Conservation (phyloP, 2,329 filamentous ascomycete genomes). For the Epichloe typhina region DNA sequence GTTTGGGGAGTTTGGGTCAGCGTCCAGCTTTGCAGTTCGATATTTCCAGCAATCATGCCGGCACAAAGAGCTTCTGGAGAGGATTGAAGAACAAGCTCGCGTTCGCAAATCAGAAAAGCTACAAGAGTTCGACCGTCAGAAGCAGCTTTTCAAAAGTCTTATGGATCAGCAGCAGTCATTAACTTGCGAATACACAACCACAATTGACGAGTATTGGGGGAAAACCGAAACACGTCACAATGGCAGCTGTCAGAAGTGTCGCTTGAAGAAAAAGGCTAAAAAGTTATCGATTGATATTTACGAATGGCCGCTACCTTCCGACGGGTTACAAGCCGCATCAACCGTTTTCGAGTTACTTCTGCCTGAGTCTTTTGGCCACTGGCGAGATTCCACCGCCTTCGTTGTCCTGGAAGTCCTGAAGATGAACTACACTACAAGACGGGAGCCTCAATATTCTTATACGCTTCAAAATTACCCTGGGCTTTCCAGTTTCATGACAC, state of each 20-base stretch:
- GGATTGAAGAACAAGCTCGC: constrained; percentile 27
- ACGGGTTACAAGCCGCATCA: constrained; percentile 23
- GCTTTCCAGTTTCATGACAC: constrained; percentile 1
- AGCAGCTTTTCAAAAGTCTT: constrained; percentile 4
- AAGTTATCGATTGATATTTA: constrained; percentile 31
- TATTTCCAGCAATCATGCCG: constrained; percentile 9
- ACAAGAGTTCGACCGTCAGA: constrained; percentile 6
- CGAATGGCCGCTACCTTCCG: constrained; percentile 42
- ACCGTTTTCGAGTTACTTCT: constrained; percentile 39
- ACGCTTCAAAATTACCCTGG: constrained; percentile 5
- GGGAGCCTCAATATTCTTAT: neutral
- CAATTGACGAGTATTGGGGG: neutral
- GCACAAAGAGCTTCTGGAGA: constrained; percentile 22
- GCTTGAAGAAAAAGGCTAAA: constrained; percentile 16
- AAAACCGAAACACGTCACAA: constrained; percentile 2
- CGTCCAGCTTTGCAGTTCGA: constrained; percentile 8
- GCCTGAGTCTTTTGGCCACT: constrained; percentile 28
- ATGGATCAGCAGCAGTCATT: constrained; percentile 3
- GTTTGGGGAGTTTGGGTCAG: constrained; percentile 9
- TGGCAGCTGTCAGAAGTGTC: constrained; percentile 24
- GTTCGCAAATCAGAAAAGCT: constrained; percentile 2
- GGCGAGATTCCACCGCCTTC: constrained; percentile 34
- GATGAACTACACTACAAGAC: constrained; percentile 1
- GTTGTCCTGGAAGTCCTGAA: constrained; percentile 27
- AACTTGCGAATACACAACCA: constrained; percentile 4